Conservation (phyloP, 75 land plant genomes). For the Pinus albicaulis region DNA sequence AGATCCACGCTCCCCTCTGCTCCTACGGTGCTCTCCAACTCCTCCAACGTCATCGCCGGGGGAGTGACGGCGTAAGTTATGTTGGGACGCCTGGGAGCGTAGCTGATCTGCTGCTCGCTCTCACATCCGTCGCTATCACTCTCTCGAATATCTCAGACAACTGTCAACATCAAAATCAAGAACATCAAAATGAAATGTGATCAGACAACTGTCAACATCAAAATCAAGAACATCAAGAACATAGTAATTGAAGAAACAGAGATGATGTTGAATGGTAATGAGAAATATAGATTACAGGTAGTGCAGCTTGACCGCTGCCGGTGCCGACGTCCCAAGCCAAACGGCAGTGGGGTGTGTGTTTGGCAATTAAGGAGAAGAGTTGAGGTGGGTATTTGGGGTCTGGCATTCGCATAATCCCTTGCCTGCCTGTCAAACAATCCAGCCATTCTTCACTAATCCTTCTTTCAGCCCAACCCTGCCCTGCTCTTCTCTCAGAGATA, state of each 20-base stretch:
- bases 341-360: slow-evolving; percentile 46
- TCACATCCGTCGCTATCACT: slow-evolving; percentile 75
- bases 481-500: too few relatives aligned
- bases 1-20: slow-evolving; percentile 46
- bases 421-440: slow-evolving; percentile 51
- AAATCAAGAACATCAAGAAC: too few relatives aligned
- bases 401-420: slow-evolving; percentile 34
- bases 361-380: slow-evolving; percentile 68
- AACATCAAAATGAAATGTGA: too few relatives aligned
- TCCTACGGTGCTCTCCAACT: slow-evolving; percentile 29
- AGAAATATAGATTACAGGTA: slow-evolving; percentile 24
- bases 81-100: slow-evolving; percentile 51
- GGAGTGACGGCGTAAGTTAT: slow-evolving; percentile 45
- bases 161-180: slow-evolving; percentile 11
- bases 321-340: slow-evolving; percentile 88
- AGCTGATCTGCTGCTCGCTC: slow-evolving; percentile 52
- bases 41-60: slow-evolving; percentile 21
- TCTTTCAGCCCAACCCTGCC: too few relatives aligned
- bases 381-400: slow-evolving; percentile 65
- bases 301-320: slow-evolving; percentile 87
- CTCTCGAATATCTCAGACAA: slow-evolving; percentile 48
- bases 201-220: too few relatives aligned
- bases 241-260: too few relatives aligned
- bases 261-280: too few relatives aligned
- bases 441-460: too few relatives aligned